phyloP scores from a whole-genome alignment of 1,284 basidiomycete genomes.

The Ganoderma leucocontextum region DNA sequence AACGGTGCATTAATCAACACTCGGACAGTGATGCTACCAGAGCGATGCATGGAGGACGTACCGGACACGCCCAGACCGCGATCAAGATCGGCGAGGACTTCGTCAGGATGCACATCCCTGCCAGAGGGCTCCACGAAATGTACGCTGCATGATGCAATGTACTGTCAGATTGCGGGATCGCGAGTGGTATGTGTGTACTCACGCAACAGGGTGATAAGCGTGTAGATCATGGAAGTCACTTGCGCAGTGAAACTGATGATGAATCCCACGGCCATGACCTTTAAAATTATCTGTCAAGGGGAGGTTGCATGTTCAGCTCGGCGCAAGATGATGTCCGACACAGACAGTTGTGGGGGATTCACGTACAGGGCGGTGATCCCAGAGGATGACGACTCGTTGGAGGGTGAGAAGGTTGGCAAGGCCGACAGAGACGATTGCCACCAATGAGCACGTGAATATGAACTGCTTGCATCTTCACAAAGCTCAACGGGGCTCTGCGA shows the following conservation, averaged over 20 bases:
- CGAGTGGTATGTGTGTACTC: conserved; percentile 10
- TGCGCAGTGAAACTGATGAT: conserved; percentile 38
- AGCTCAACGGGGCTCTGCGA: not conserved
- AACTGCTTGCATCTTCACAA: conserved; percentile 38
- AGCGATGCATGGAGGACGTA: conserved; percentile 20
- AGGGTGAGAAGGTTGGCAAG: conserved; percentile 43
- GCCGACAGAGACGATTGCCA: conserved; percentile 39
- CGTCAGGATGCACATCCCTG: conserved; percentile 39
- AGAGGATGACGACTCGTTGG: conserved; percentile 42
- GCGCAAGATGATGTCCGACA: not conserved
- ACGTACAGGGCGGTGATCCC: conserved; percentile 41
- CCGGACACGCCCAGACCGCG: conserved; percentile 43
- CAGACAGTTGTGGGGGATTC: not conserved
- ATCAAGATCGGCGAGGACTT: conserved; percentile 31
- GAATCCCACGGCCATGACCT: conserved; percentile 38
- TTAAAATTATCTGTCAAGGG: conserved; percentile 35
- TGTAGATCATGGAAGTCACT: conserved; percentile 35
- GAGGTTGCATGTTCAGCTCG: not conserved
- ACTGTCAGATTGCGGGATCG: not conserved
- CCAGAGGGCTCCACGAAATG: conserved; percentile 32
- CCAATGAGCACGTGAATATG: conserved; percentile 36
- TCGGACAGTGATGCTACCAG: not conserved
- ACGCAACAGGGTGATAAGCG: conserved; percentile 34
- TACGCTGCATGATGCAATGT: conserved; percentile 25
- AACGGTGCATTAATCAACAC: not conserved